Conservation (phyloP, 176 grass and related monocot species). For the Cenchrus americanus region DNA sequence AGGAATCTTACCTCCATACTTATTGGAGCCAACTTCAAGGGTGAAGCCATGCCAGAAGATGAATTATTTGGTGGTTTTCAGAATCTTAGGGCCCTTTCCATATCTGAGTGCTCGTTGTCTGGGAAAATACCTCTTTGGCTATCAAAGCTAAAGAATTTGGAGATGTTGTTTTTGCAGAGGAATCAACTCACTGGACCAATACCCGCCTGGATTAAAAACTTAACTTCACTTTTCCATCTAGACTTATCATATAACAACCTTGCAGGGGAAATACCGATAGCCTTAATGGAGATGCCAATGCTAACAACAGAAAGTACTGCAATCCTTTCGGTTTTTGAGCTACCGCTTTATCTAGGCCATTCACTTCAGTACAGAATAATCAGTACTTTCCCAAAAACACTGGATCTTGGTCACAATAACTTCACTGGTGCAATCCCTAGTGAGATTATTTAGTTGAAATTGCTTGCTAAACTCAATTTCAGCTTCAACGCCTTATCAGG, state of each 20-base stretch:
- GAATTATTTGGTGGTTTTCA: neutral
- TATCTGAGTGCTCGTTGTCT: neutral
- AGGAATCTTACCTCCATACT: slow-evolving; percentile 59
- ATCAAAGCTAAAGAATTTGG: slow-evolving; percentile 48
- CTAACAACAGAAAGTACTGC: no score
- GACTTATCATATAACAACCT: no score
- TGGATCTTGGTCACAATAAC: slow-evolving; percentile 9
- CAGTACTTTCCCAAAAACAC: neutral
- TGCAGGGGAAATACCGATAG: no score
- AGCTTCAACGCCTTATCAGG: slow-evolving; percentile 27
- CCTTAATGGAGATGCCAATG: no score
- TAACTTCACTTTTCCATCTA: no score
- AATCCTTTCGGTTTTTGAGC: no score
- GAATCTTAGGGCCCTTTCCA: neutral
- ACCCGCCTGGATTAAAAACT: no score
- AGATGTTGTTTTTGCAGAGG: no score
- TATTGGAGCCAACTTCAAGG: slow-evolving; percentile 14
- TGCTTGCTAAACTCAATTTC: neutral
- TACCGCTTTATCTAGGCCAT: no score
- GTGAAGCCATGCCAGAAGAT: neutral
- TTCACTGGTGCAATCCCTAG: neutral
- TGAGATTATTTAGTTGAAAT: slow-evolving; percentile 4
- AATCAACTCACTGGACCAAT: no score
- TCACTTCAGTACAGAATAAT: no score
- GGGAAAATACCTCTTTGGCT: slow-evolving; percentile 63